These are phyloP conservation scores for Rhizophora mangle DNA, from an alignment of 345 rosid genomes.

Conservation along the genomic window DNA sequence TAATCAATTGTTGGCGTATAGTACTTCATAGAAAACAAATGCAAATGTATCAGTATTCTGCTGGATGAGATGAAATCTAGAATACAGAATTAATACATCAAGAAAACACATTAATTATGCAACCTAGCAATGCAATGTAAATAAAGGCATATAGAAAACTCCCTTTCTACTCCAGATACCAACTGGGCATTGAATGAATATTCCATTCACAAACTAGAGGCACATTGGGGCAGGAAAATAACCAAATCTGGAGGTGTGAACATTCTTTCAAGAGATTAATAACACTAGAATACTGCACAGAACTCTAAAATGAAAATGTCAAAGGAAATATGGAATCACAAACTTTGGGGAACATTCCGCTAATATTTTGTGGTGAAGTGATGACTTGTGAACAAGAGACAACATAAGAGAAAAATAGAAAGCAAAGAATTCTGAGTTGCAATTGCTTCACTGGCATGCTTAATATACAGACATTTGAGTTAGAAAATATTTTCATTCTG, in stretches of 20 bases:
- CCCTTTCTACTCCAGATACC: too few species aligned
- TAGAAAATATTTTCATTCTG: too few species aligned
- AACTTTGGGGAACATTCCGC: not conserved
- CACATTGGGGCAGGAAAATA: not conserved
- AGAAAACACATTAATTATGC: too few species aligned
- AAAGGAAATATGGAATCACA: not conserved
- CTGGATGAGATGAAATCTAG: conserved; percentile 1
- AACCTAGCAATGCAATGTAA: too few species aligned
- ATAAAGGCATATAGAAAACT: too few species aligned
- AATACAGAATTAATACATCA: not conserved
- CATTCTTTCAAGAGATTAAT: not conserved
- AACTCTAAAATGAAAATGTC: not conserved
- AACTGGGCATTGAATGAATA: not conserved
- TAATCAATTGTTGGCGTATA: conserved; percentile 82
- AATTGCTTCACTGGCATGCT: too few species aligned
- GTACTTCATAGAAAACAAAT: conserved; percentile 44
- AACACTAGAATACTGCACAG: not conserved
- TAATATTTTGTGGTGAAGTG: not conserved
- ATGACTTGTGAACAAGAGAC: not conserved
- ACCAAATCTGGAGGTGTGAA: not conserved
- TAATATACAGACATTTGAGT: too few species aligned
- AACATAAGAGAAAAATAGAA: too few species aligned
- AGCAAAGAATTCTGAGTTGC: too few species aligned
- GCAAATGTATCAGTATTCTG: conserved; percentile 26
- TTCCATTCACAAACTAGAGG: not conserved